A percentile compares a stretch with the other conserved stretches of the same genome.
phyloP scores from a whole-genome alignment of 2,329 filamentous ascomycete genomes.

The Paramyrothecium roridum region DNA sequence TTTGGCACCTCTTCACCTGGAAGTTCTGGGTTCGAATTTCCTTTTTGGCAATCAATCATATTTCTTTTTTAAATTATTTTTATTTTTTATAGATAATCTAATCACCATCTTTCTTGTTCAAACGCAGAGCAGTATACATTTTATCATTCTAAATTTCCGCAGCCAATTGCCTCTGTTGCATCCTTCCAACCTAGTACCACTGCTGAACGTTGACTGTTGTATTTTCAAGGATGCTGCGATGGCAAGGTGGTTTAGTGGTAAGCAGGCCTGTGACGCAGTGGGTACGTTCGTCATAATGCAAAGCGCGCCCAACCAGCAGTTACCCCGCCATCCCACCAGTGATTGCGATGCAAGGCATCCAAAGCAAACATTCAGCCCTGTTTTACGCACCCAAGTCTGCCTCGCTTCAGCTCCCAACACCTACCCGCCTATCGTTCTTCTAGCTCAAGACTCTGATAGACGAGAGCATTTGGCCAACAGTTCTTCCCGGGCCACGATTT shows the following conservation, averaged over 20 bases:
- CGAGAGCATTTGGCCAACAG: background rate
- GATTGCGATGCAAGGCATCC: background rate
- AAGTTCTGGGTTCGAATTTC: slow-evolving; percentile 37
- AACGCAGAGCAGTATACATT: too few relatives aligned
- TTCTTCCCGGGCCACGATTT: background rate
- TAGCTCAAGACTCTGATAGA: background rate
- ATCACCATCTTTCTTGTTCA: too few relatives aligned
- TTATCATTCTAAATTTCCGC: too few relatives aligned
- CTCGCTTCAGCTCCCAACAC: background rate
- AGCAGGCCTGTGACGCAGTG: too few relatives aligned
- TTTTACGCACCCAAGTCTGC: background rate
- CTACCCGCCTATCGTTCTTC: background rate
- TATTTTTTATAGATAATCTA: slow-evolving; percentile 4
- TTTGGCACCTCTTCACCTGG: slow-evolving; percentile 43
- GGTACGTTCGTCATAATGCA: background rate
- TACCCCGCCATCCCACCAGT: background rate
- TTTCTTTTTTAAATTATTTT: slow-evolving; percentile 5
- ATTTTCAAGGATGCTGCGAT: too few relatives aligned
- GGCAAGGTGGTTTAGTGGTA: too few relatives aligned
- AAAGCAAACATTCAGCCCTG: background rate
- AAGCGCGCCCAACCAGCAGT: background rate
- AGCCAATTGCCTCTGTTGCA: too few relatives aligned
- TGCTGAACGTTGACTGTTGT: too few relatives aligned
- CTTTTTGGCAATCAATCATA: slow-evolving; percentile 16
- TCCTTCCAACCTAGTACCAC: too few relatives aligned